Evolutionary conservation across 441 rosid genomes (phyloP).

Genomic region (Jatropha podagrica): DNA sequence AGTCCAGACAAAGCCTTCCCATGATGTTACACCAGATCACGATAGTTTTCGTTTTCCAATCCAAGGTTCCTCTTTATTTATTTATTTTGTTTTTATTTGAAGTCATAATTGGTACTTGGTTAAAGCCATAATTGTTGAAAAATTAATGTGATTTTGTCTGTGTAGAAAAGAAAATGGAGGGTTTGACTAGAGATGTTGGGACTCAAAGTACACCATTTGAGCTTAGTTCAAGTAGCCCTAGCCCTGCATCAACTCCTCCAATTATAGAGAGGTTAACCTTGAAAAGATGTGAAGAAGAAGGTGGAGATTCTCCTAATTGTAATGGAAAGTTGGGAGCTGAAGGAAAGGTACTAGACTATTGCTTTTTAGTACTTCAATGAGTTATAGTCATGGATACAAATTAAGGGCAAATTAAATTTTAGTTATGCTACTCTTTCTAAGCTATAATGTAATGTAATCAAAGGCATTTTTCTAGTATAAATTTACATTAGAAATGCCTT

Average conservation of each 20-base stretch:
- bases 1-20: conserved; percentile 28
- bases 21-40: conserved; percentile 38
- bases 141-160: not conserved
- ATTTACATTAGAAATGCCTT: too few species aligned
- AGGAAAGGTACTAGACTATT: conserved; percentile 50
- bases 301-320: conserved; percentile 51
- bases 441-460: too few species aligned
- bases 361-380: not conserved
- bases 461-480: too few species aligned
- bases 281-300: conserved; percentile 48
- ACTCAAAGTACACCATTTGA: conserved; percentile 75
- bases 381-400: not conserved
- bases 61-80: conserved; percentile 37
- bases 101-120: not conserved
- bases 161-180: conserved; percentile 52
- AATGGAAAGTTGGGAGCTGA: conserved; percentile 40
- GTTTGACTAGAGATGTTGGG: conserved; percentile 69
- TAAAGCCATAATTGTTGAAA: not conserved
- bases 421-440: not conserved
- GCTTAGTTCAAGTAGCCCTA: conserved; percentile 59
- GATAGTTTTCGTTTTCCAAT: conserved; percentile 29
- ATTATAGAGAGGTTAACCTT: conserved; percentile 51
- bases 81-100: not conserved
- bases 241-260: conserved; percentile 78
- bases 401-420: not conserved